Conservation (phyloP, 2,329 filamentous ascomycete species). For the Ophiocordyceps camponoti-leonardi region DNA sequence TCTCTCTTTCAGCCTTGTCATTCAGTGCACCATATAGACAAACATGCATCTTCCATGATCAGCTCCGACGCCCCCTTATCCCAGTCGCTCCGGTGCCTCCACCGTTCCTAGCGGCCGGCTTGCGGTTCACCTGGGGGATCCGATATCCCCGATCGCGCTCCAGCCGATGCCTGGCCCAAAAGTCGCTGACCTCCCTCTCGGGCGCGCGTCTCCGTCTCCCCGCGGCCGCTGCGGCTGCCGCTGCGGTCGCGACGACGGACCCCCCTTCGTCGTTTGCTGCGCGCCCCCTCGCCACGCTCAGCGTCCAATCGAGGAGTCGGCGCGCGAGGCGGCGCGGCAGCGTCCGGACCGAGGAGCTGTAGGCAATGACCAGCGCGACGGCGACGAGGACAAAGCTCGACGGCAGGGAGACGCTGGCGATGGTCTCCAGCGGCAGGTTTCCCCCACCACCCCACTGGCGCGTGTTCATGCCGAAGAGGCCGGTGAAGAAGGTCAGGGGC, state of each 20-base stretch:
- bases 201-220: background rate
- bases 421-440: slow-evolving; percentile 23
- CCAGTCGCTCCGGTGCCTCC: background rate
- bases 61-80: background rate
- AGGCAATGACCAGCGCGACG: slow-evolving; percentile 34
- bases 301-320: background rate
- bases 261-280: background rate
- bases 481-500: slow-evolving; percentile 47
- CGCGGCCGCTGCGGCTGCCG: background rate
- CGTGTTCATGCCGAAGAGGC: slow-evolving; percentile 49
- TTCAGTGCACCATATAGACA: no score
- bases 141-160: background rate
- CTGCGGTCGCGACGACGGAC: background rate
- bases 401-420: slow-evolving; percentile 31
- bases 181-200: background rate
- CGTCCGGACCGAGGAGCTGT: slow-evolving; percentile 20
- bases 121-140: background rate
- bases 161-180: background rate
- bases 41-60: no score
- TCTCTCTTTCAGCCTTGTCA: no score
- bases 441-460: slow-evolving; percentile 37
- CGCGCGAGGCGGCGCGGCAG: background rate
- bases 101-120: background rate
- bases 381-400: slow-evolving; percentile 29
- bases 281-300: background rate